Base-by-base conservation (phyloP, 257 asterid genomes). In the Solanum neorickii region DNA sequence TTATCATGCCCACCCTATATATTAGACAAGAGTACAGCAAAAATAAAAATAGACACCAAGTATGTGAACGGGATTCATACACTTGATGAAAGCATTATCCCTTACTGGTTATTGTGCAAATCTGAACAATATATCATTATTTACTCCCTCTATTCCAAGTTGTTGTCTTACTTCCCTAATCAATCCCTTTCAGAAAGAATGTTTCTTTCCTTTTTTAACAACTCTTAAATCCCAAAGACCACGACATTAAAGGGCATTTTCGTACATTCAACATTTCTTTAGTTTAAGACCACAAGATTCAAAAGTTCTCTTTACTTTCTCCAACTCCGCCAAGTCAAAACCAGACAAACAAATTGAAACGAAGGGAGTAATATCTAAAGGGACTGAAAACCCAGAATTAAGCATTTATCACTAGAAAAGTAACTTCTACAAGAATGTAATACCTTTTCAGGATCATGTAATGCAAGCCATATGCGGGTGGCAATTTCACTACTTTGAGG, bases 361-460 rank as follows among this genome's bases (percentile, higher is more conserved):
- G 21, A 16, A 29, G 37, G 39, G 74, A 29, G 39, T 29, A 47
- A 47, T 29, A 47, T 82, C 27, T 49, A 49, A 82, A 65, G 85
- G 21, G 33, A 49, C 85, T 29, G 31, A 82, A 80, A 47, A 49
- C 56, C 31, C 18, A 47, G 72, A 46, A 33, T 20, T 60, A 74
- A 82, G 20, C 87, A 87, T 52, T 33, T 70, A 49, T 78, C 62
- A 65, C 68, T 42, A 75, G 42, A 33, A 86, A 21, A 49, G 15
- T 25, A 39, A 52, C 47, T 65, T 33, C 20, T 13, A 66, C 82
- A 42, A 76, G 75, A 78, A 52, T 42, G 86, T 62, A 60, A 49
- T 70, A 95, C 99, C 98, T 97, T 97, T 77, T 95, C 99, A 2
- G 93, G 89, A 87, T 97, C 99, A 90, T 97, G 99, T 90, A 95